Percentiles rank a stretch among this genome's conserved stretches.
Evolutionary conservation across 768 basidiomycete genomes (phyloP).

Genomic region (Dioszegia aurantiaca): DNA sequence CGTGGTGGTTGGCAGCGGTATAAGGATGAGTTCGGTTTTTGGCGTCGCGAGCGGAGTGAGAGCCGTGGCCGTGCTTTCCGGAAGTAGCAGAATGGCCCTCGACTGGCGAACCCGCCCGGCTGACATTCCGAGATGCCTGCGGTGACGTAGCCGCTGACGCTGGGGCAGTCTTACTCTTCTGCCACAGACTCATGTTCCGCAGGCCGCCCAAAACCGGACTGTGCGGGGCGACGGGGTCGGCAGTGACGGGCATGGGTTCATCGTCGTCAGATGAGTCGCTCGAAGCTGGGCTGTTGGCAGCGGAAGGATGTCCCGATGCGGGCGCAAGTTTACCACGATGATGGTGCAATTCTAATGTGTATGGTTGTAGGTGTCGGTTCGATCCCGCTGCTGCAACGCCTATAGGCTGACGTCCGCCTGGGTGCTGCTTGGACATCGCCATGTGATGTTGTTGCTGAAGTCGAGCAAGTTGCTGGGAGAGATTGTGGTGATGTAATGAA

Average conservation of each 20-base stretch:
- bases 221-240: constrained; percentile 24
- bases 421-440: constrained; percentile 29
- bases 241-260: constrained; percentile 22
- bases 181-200: constrained; percentile 47
- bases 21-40: constrained; percentile 48
- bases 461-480: constrained; percentile 38
- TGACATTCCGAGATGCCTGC: constrained; percentile 36
- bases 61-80: constrained; percentile 48
- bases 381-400: constrained; percentile 2
- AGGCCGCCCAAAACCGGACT: constrained; percentile 53
- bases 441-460: constrained; percentile 44
- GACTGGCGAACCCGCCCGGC: constrained; percentile 46
- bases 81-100: constrained; percentile 50
- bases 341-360: constrained; percentile 33
- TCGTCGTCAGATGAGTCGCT: constrained; percentile 51
- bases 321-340: constrained; percentile 21
- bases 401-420: constrained; percentile 6
- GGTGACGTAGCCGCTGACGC: constrained; percentile 41
- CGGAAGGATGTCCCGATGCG: constrained; percentile 43
- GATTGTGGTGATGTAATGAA: constrained; percentile 32
- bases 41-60: constrained; percentile 44
- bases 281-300: constrained; percentile 39
- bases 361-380: constrained; percentile 24
- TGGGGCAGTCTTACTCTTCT: constrained; percentile 46
- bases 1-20: constrained; percentile 17